Percentiles rank a stretch among this genome's conserved stretches.
Conservation (phyloP, 305 asterid species). For the Fraxinus baroniana region DNA sequence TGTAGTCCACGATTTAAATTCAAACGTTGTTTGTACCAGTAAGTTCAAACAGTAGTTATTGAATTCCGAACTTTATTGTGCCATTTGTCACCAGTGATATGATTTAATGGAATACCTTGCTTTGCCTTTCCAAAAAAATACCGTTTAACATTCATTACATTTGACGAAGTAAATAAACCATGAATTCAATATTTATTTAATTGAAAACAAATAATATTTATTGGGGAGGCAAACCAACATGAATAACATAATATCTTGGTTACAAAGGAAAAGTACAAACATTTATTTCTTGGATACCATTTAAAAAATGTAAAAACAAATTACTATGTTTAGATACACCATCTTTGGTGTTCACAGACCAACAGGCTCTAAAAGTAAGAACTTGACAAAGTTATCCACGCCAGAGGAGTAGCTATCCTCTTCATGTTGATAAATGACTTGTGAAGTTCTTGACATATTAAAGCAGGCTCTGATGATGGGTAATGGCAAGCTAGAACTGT, state of each 20-base stretch:
- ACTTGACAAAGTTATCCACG: constrained; percentile 2
- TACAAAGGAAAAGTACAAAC: background rate
- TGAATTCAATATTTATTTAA: too few relatives aligned
- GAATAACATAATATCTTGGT: background rate
- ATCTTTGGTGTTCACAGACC: background rate
- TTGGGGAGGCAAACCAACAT: background rate
- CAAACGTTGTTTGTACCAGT: too few relatives aligned
- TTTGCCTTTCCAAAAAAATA: too few relatives aligned
- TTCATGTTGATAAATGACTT: constrained; percentile 24
- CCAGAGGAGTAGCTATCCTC: constrained; percentile 16
- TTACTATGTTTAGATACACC: background rate
- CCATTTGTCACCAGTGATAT: too few relatives aligned
- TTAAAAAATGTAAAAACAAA: too few relatives aligned
- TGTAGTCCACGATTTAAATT: too few relatives aligned
- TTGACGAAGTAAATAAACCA: too few relatives aligned
- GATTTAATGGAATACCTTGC: too few relatives aligned
- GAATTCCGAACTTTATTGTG: too few relatives aligned
- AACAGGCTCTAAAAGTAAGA: constrained; percentile 12
- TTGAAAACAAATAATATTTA: too few relatives aligned
- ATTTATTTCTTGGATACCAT: background rate
- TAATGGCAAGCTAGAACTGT: constrained; percentile 3
- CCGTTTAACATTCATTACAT: too few relatives aligned
- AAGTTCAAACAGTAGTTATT: too few relatives aligned
- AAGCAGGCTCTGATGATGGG: constrained; percentile 14
- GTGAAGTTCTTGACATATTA: constrained; percentile 24